phyloP scores from a whole-genome alignment of 768 basidiomycete species.

The Leccinum barrowsii region DNA sequence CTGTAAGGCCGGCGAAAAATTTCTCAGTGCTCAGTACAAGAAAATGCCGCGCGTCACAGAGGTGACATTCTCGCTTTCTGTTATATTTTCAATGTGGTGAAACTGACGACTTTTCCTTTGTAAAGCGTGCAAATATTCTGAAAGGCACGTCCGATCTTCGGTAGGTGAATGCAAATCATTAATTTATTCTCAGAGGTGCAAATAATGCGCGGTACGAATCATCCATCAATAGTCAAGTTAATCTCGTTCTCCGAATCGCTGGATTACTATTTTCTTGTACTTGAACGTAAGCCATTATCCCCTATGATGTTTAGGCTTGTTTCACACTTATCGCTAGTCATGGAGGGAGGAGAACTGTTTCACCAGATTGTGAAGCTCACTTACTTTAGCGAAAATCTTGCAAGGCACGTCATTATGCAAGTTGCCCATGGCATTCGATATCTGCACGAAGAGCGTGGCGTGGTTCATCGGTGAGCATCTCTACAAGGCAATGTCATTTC shows the following conservation, averaged over 20 bases:
- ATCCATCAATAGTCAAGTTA: constrained; percentile 91
- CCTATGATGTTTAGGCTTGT: background rate
- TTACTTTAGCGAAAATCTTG: constrained; percentile 96
- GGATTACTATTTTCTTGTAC: constrained; percentile 91
- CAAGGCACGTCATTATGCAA: constrained; percentile 95
- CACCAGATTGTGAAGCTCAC: constrained; percentile 99
- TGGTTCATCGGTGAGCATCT: constrained; percentile 75
- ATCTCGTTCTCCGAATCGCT: constrained; percentile 87
- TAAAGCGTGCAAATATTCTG: constrained; percentile 92
- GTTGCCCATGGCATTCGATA: constrained; percentile 92
- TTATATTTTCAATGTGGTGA: constrained; percentile 13
- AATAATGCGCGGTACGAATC: constrained; percentile 94
- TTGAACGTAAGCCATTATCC: constrained; percentile 67
- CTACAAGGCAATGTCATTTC: background rate
- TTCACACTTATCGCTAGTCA: constrained; percentile 49
- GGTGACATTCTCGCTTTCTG: constrained; percentile 49
- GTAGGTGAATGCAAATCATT: background rate
- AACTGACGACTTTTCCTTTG: constrained; percentile 19
- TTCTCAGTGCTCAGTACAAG: constrained; percentile 91
- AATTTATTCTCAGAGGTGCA: constrained; percentile 73
- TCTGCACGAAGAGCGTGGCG: constrained; percentile 95
- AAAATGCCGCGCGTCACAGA: constrained; percentile 97
- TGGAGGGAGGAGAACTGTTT: constrained; percentile 98
- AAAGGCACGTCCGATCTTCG: constrained; percentile 54
- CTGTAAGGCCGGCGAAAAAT: constrained; percentile 83